These are phyloP conservation scores for Incumbomyces delicatus DNA, from an alignment of 2,329 filamentous ascomycete species.

Conservation along the genomic window DNA sequence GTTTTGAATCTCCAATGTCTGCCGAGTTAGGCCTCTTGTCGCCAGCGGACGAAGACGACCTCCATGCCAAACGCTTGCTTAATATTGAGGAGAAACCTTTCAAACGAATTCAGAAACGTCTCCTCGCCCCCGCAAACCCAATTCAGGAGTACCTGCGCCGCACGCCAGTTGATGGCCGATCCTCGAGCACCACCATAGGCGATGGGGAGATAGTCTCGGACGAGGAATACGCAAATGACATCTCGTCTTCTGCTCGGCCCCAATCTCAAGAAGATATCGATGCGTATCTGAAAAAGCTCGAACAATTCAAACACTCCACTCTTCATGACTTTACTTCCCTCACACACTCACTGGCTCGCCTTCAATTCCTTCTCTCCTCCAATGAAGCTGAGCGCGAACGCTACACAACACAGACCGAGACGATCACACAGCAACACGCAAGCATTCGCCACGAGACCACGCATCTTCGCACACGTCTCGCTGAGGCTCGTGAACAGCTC, in stretches of 20 bases:
- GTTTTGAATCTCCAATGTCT: too few species aligned
- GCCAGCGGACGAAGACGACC: slow-evolving; percentile 47
- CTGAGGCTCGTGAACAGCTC: slow-evolving; percentile 64
- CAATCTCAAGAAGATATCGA: slow-evolving; percentile 8
- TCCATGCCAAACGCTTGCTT: slow-evolving; percentile 78
- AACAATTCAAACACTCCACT: slow-evolving; percentile 71
- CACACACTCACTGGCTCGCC: slow-evolving; percentile 64
- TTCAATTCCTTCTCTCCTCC: slow-evolving; percentile 75
- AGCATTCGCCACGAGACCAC: slow-evolving; percentile 66
- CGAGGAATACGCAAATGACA: slow-evolving; percentile 26
- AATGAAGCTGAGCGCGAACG: slow-evolving; percentile 75
- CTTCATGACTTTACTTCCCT: slow-evolving; percentile 82
- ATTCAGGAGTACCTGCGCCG: slow-evolving; percentile 32
- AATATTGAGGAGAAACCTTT: slow-evolving; percentile 89
- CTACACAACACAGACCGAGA: slow-evolving; percentile 69
- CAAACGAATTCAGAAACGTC: slow-evolving; percentile 73
- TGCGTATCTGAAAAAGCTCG: slow-evolving; percentile 35
- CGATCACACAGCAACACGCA: slow-evolving; percentile 69
- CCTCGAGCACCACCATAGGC: slow-evolving; percentile 43
- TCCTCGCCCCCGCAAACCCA: slow-evolving; percentile 59
- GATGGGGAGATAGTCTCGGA: slow-evolving; percentile 36
- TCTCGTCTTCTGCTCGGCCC: background rate
- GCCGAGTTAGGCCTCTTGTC: too few species aligned
- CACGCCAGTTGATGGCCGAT: slow-evolving; percentile 52
- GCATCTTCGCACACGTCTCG: slow-evolving; percentile 62